Evolutionary conservation across 2,329 filamentous ascomycete genomes (phyloP), one percentile per base, ranked within the genome.

Genomic region (Scytalidium sp.): DNA sequence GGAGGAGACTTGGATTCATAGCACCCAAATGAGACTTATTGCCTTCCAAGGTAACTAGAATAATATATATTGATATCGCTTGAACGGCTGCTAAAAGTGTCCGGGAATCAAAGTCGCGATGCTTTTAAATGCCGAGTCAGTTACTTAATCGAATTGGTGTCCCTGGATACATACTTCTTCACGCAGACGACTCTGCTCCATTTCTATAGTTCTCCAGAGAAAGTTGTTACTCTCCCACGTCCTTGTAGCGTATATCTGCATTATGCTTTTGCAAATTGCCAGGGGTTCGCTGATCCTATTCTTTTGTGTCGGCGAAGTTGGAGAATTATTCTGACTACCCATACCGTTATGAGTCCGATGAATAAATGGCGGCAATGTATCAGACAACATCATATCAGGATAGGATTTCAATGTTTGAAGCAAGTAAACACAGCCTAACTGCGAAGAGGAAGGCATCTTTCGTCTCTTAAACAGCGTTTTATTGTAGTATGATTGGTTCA

Each of bases 61-160:
- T n/a, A 9, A 48, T 48, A 23, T 48, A 48, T 7, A 48, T 20
- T 32, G 36, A 19, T 29, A 48, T 19, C n/a, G 46, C 46, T 48
- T 48, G 46, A 32, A 48, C 39, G 22, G 36, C 15, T 17, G 46
- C 19, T 20, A 48, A 29, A 3, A 48, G 39, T 19, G 6, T 41
- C 39, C 39, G 32, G 3, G 25, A 9, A n/a, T 42, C 19, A 42
- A 48, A 42, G 20, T 10, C n/a, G 10, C 15, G 6, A 29, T 27
- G 29, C 46, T 48, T 20, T 2, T 11, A 15, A 36, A n/a, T 5
- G 25, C 13, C 17, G 17, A n/a, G 13, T 36, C 5, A 36, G 13
- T 9, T 36, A 36, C 32, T 36, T n/a, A 36, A n/a, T n/a, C 4
- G 15, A 19, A 25, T 13, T 43, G 6, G 5, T 43, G 15, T 21